Evolutionary conservation across 2,329 filamentous ascomycete species (phyloP).

Genomic region (Colletotrichum theobromicola): DNA sequence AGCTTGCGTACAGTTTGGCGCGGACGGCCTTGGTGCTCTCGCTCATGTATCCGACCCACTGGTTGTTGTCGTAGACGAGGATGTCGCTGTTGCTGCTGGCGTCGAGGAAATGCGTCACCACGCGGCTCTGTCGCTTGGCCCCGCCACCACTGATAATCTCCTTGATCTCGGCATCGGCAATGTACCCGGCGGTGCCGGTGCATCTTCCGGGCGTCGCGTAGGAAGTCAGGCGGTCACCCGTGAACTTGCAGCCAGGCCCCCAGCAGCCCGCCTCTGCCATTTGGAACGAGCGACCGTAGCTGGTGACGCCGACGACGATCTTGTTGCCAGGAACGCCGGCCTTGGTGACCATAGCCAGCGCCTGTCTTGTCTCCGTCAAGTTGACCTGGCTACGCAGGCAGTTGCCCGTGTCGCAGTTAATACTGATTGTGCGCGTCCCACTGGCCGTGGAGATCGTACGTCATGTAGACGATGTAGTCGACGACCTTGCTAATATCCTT

Average conservation of each 20-base stretch:
- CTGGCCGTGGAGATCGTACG: slow-evolving; percentile 37
- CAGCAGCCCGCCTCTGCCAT: slow-evolving; percentile 29
- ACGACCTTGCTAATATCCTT: slow-evolving; percentile 23
- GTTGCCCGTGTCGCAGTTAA: slow-evolving; percentile 33
- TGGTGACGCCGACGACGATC: slow-evolving; percentile 31
- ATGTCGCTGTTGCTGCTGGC: slow-evolving; percentile 19
- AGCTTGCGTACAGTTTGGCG: neutral
- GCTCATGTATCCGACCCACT: slow-evolving; percentile 28
- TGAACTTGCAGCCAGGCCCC: slow-evolving; percentile 28
- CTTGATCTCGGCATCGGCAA: slow-evolving; percentile 33
- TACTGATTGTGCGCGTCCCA: slow-evolving; percentile 35
- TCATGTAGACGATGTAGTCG: slow-evolving; percentile 41
- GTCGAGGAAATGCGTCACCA: slow-evolving; percentile 26
- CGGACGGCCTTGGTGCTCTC: slow-evolving; percentile 11
- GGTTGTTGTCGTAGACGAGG: slow-evolving; percentile 25
- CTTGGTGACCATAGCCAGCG: slow-evolving; percentile 2
- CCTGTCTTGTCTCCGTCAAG: slow-evolving; percentile 29
- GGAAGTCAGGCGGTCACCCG: slow-evolving; percentile 24
- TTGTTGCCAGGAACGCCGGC: neutral
- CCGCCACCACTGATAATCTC: slow-evolving; percentile 18
- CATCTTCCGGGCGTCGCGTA: slow-evolving; percentile 29
- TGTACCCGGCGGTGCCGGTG: slow-evolving; percentile 33
- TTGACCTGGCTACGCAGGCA: slow-evolving; percentile 41
- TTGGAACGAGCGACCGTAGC: slow-evolving; percentile 33
- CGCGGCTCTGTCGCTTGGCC: neutral